Evolutionary conservation across 2,329 filamentous ascomycete species (phyloP), one percentile per base, ranked within the genome.

Genomic region (Nemania sp.): DNA sequence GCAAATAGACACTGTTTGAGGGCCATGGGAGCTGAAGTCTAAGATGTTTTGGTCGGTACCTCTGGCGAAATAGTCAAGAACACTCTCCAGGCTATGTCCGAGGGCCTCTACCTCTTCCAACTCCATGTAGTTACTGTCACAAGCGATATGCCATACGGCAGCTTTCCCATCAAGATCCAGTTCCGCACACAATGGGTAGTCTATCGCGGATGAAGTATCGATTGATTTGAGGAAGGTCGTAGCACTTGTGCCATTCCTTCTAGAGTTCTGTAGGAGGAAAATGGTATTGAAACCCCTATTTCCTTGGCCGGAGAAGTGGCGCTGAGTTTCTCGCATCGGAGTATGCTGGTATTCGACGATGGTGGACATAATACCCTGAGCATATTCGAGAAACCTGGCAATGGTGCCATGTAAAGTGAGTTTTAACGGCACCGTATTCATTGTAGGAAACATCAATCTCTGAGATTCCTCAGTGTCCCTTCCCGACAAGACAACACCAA

Each of bases 361-460:
- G 20, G 80, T 79, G 1, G 79, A 76, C 70, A 89, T 81, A 56
- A 82, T 86, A 2, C 86, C 80, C 65, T 96, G 91, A 60, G 91
- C 78, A 64, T 92, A 89, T 11, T 75, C 77, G 23, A 96, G 72
- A 72, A 95, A 86, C 0, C 85, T 79, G 0, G 69, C 60, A 0
- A 81, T 73, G 0, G 79, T 84, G 1, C 90, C 90, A 62, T 94
- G 88, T 2, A 96, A 68, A 2, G 92, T 78, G 1, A 81, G 81
- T 9, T 91, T 80, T 6, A 96, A 77, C 0, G 88, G 82, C 0
- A 96, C 85, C 0, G 92, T 96, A 66, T 96, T 97, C 89, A 97
- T 96, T 0, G 89, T 90, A 0, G 92, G 93, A 64, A 96, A 97
- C 66, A 92, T 78, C 11, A 93, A 71, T 22, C 81, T 70, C 37